These are phyloP conservation scores for Monilinia aucupariae DNA, from an alignment of 2,329 filamentous ascomycete genomes.

Conservation along the genomic window DNA sequence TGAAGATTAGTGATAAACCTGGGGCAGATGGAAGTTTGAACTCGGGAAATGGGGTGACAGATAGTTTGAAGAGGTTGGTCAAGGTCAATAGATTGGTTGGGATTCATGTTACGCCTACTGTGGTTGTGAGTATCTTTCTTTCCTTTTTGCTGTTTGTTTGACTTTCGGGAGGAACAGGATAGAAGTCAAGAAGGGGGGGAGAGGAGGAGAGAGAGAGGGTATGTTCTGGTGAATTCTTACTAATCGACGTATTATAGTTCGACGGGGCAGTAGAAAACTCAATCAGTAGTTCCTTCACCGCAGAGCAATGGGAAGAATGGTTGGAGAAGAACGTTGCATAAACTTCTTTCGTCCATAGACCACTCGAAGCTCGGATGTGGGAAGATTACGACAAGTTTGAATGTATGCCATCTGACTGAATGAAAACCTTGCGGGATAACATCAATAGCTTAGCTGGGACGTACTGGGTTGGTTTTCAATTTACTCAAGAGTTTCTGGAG, in stretches of 20 bases:
- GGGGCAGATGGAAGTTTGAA: slow-evolving; percentile 66
- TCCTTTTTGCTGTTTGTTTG: neutral
- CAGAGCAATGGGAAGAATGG: slow-evolving; percentile 71
- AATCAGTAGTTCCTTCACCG: slow-evolving; percentile 72
- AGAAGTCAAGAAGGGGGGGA: too few species aligned
- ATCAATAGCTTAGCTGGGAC: too few species aligned
- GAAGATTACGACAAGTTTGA: too few species aligned
- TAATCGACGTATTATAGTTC: slow-evolving; percentile 41
- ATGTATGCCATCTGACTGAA: too few species aligned
- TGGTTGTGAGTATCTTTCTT: slow-evolving; percentile 44
- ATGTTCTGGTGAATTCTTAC: neutral
- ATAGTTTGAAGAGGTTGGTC: slow-evolving; percentile 77
- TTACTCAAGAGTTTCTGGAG: too few species aligned
- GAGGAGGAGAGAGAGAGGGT: neutral
- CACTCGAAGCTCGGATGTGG: neutral
- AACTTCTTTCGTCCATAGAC: neutral
- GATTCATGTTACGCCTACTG: slow-evolving; percentile 87
- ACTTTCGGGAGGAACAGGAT: neutral
- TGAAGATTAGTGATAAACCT: slow-evolving; percentile 64
- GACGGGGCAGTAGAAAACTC: slow-evolving; percentile 76
- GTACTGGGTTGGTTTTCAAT: too few species aligned
- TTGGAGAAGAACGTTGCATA: slow-evolving; percentile 13
- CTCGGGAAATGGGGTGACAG: slow-evolving; percentile 72
- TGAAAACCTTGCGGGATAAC: too few species aligned
- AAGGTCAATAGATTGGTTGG: slow-evolving; percentile 75